Percentiles rank a stretch among this genome's conserved stretches.
These are phyloP conservation scores for Penicillium oxalicum DNA, from an alignment of 2,329 filamentous ascomycete genomes.

Conservation along the genomic window DNA sequence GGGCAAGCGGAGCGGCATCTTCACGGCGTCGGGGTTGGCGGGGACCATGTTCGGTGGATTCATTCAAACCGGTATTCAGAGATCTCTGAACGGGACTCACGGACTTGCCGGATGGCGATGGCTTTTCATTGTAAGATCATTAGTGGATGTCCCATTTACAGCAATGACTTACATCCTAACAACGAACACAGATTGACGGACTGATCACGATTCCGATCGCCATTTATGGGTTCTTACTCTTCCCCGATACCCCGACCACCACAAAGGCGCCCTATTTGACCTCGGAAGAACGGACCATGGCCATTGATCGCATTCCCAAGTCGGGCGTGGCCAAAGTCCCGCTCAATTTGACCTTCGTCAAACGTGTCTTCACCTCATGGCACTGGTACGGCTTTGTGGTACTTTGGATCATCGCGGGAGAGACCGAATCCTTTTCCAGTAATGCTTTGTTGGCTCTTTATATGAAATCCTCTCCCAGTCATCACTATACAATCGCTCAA, in stretches of 20 bases:
- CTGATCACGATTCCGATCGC: conserved; percentile 41
- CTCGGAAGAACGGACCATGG: conserved; percentile 25
- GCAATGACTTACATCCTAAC: background rate
- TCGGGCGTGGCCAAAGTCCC: conserved; percentile 18
- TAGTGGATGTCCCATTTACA: background rate
- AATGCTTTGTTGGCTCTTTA: conserved; percentile 55
- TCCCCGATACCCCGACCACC: conserved; percentile 35
- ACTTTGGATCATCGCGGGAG: conserved; percentile 57
- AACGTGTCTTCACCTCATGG: conserved; percentile 30
- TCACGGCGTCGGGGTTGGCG: conserved; percentile 30
- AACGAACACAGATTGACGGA: conserved; percentile 24
- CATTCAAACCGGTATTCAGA: conserved; percentile 32
- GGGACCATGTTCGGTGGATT: conserved; percentile 36
- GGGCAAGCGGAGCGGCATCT: conserved; percentile 34
- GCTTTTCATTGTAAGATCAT: conserved; percentile 30
- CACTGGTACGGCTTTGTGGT: conserved; percentile 36
- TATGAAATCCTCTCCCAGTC: conserved; percentile 44
- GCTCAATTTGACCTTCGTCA: conserved; percentile 22
- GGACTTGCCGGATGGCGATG: conserved; percentile 32
- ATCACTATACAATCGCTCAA: conserved; percentile 44
- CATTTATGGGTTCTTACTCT: conserved; percentile 39
- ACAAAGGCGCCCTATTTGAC: conserved; percentile 33
- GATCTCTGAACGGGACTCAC: conserved; percentile 21
- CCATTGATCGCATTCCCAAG: conserved; percentile 27
- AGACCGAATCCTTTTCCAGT: conserved; percentile 64